phyloP scores from a whole-genome alignment of 345 rosid genomes.

The Lenwebbia sp. region DNA sequence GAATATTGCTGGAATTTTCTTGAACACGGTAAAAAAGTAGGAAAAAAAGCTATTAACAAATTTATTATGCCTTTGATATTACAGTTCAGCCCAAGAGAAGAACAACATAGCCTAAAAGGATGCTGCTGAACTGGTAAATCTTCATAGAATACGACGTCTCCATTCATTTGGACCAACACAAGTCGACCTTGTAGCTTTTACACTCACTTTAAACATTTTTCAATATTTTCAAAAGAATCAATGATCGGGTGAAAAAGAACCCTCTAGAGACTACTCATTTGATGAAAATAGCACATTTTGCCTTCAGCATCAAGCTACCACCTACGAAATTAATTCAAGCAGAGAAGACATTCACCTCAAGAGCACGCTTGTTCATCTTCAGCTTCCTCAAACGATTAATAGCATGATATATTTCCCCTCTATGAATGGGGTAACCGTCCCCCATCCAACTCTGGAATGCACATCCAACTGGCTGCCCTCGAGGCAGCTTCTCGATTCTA shows the following conservation, averaged over 20 bases:
- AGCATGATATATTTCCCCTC: constrained; percentile 72
- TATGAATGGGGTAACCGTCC: constrained; percentile 67
- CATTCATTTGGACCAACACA: background rate
- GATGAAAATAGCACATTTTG: background rate
- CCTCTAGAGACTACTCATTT: background rate
- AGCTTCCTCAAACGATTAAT: constrained; percentile 72
- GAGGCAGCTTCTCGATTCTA: constrained; percentile 64
- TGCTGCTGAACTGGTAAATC: background rate
- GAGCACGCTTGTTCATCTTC: constrained; percentile 60
- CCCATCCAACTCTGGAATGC: constrained; percentile 90
- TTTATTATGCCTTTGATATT: background rate
- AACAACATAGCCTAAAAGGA: background rate
- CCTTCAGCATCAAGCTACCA: background rate
- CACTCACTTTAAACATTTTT: background rate
- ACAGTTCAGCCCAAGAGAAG: background rate
- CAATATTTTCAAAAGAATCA: background rate
- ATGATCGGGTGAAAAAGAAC: background rate
- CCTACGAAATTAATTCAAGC: background rate
- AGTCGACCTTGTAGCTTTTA: background rate
- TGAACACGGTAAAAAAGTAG: background rate
- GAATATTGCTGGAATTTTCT: background rate
- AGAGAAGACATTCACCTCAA: constrained; percentile 30
- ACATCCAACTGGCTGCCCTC: constrained; percentile 49
- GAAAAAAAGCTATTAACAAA: background rate
- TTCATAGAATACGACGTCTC: background rate